Evolutionary conservation across 805 yeast genomes (phyloP).

Genomic region (Saccharomycopsis microspora): DNA sequence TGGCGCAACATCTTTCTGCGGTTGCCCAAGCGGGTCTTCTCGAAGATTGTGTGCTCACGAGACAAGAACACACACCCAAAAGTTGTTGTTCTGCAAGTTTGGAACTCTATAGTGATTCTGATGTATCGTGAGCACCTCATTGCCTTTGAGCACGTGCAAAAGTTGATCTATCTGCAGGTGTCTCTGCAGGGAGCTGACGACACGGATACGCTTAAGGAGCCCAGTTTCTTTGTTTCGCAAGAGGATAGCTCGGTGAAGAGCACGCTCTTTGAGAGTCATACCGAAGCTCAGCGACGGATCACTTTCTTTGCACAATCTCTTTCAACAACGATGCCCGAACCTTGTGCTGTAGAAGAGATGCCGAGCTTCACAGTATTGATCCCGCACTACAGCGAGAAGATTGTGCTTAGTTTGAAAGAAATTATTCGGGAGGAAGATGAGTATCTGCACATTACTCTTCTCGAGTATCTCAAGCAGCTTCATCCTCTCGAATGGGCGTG

Average conservation of each 20-base stretch:
- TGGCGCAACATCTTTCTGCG: constrained; percentile 75
- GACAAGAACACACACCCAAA: constrained; percentile 34
- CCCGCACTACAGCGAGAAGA: constrained; percentile 83
- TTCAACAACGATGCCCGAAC: constrained; percentile 75
- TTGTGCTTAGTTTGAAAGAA: constrained; percentile 63
- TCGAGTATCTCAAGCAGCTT: constrained; percentile 59
- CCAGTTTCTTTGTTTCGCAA: constrained; percentile 68
- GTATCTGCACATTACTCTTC: constrained; percentile 45
- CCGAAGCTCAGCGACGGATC: constrained; percentile 75
- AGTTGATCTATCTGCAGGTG: constrained; percentile 47
- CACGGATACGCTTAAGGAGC: constrained; percentile 45
- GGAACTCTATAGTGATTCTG: constrained; percentile 78
- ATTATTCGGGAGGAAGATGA: constrained; percentile 66
- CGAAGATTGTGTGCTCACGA: constrained; percentile 49
- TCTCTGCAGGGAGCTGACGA: constrained; percentile 25
- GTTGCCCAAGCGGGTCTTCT: constrained; percentile 62
- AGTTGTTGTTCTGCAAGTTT: constrained; percentile 51
- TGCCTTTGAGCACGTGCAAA: constrained; percentile 61
- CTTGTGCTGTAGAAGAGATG: constrained; percentile 54
- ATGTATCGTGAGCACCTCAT: constrained; percentile 75
- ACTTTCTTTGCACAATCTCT: constrained; percentile 86
- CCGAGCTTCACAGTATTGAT: constrained; percentile 76
- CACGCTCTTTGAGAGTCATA: constrained; percentile 44
- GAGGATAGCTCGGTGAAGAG: constrained; percentile 62
- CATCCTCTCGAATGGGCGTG: constrained; percentile 60